Base-by-base conservation (phyloP, 331 rosid genomes). In the Spiraea crenata region DNA sequence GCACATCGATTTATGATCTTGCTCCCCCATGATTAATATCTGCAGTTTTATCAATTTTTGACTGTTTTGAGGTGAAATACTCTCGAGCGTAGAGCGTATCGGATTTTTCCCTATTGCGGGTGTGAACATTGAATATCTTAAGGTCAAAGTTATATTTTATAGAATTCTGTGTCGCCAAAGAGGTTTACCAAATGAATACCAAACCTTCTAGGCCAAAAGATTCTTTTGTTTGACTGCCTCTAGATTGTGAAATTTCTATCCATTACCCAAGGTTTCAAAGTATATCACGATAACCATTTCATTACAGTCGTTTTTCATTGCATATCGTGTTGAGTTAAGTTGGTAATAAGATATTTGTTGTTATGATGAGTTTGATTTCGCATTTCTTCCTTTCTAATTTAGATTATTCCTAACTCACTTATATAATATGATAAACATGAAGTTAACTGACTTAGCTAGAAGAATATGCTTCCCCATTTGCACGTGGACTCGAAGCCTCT, bases 151-250 rank as follows among this genome's bases (percentile, higher is more conserved):
- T 19, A 0, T 2, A 40, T 39, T 13, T 39, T 38, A 16, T 58
- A 25, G 14, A 38, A 15, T 70, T 57, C 34, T 17, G 3, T 70
- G 45, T 14, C 44, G 19, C 17, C 64, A 15, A 25, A 69, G 55
- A 56, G 16, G 44, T 56, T 69, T 42, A 56, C 74, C 65, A 69
- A 55, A 69, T 25, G 2, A 40, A 31, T 34, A 44, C 65, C 74
- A 25, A 42, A 70, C 57, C 65, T 47, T 25, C 8, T 9, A 5
- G 46, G 55, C 12, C 35, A 1, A 15, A 0, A 42, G 56, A 31
- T 44, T 57, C 56, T 70, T 25, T 56, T 10, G n/a, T 57, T 57
- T 57, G 65, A 70, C 56, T 44, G 45, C 34, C 35, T 34, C 54
- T 56, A 16, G 11, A 10, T 54, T 20, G 55, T 55, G n/a, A 9